phyloP scores from a whole-genome alignment of 108 stramenopile species.

The Conticribra weissflogii region DNA sequence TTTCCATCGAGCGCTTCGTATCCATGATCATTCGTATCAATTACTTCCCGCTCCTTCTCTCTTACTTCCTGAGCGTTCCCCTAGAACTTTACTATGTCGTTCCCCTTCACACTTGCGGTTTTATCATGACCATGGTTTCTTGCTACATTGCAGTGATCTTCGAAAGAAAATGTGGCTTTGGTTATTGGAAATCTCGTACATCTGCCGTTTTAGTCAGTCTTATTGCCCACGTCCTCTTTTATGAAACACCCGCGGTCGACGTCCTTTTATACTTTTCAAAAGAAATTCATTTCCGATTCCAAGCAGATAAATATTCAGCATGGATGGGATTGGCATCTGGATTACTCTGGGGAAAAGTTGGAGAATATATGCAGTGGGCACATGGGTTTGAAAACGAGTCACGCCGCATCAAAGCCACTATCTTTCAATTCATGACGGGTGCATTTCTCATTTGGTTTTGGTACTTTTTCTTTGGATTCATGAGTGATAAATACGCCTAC shows the following conservation, averaged over 20 bases:
- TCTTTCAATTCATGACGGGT: conserved; percentile 54
- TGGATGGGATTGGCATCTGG: conserved; percentile 65
- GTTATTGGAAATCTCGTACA: conserved; percentile 53
- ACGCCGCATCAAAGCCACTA: conserved; percentile 28
- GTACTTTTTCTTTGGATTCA: conserved; percentile 62
- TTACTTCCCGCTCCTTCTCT: conserved; percentile 88
- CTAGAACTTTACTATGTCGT: conserved; percentile 95
- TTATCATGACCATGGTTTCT: conserved; percentile 73
- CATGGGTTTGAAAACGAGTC: conserved; percentile 48
- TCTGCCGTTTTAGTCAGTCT: conserved; percentile 50
- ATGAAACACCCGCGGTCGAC: conserved; percentile 63
- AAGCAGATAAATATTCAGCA: conserved; percentile 70
- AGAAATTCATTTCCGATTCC: conserved; percentile 73
- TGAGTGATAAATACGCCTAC: conserved; percentile 81
- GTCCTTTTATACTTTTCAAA: conserved; percentile 61
- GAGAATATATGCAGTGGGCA: conserved; percentile 63
- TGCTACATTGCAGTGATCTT: conserved; percentile 50
- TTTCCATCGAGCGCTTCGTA: conserved; percentile 79
- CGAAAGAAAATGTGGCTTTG: conserved; percentile 36
- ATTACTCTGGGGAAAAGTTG: conserved; percentile 59
- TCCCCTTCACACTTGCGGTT: conserved; percentile 88
- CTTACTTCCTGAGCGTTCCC: conserved; percentile 73
- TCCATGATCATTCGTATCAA: conserved; percentile 94
- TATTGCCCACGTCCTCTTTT: conserved; percentile 63
- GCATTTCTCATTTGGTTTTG: conserved; percentile 54